phyloP scores from a whole-genome alignment of 345 rosid genomes.

The Populus alba region DNA sequence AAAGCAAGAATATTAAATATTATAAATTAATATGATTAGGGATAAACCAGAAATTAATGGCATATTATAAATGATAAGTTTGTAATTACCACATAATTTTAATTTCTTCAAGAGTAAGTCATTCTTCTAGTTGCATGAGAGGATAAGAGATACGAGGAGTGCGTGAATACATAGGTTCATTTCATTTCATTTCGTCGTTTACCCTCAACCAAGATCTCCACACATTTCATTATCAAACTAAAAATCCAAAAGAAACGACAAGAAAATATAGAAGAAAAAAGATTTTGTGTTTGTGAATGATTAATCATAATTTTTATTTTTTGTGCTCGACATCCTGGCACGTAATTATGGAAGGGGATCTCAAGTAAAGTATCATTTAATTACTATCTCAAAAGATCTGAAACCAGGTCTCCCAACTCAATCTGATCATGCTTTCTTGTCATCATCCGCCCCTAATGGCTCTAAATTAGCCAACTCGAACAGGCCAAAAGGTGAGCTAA shows the following conservation, averaged over 20 bases:
- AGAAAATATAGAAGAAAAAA: slow-evolving; percentile 34
- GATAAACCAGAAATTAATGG: too few relatives aligned
- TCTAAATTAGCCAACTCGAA: slow-evolving; percentile 18
- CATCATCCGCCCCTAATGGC: slow-evolving; percentile 5
- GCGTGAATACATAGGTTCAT: background rate
- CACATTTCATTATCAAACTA: slow-evolving; percentile 25
- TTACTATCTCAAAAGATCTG: slow-evolving; percentile 11
- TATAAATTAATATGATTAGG: too few relatives aligned
- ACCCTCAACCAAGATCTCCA: slow-evolving; percentile 9
- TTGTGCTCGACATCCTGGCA: slow-evolving; percentile 42
- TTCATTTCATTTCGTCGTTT: slow-evolving; percentile 26
- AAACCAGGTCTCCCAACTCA: slow-evolving; percentile 29
- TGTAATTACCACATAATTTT: too few relatives aligned
- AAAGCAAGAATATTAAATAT: too few relatives aligned
- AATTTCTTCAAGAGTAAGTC: background rate
- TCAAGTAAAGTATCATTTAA: slow-evolving; percentile 11
- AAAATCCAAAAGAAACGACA: slow-evolving; percentile 40
- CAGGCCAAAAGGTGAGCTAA: slow-evolving; percentile 16
- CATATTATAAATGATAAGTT: too few relatives aligned
- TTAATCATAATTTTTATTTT: background rate
- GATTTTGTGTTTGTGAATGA: slow-evolving; percentile 24
- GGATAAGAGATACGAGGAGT: slow-evolving; percentile 33
- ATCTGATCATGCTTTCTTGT: slow-evolving; percentile 27
- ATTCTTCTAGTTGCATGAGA: background rate
- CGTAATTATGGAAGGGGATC: slow-evolving; percentile 43